Percentiles rank a stretch among this genome's conserved stretches.
Evolutionary conservation across 2,329 filamentous ascomycete species (phyloP).

Genomic region (Dactylellina leptospora): DNA sequence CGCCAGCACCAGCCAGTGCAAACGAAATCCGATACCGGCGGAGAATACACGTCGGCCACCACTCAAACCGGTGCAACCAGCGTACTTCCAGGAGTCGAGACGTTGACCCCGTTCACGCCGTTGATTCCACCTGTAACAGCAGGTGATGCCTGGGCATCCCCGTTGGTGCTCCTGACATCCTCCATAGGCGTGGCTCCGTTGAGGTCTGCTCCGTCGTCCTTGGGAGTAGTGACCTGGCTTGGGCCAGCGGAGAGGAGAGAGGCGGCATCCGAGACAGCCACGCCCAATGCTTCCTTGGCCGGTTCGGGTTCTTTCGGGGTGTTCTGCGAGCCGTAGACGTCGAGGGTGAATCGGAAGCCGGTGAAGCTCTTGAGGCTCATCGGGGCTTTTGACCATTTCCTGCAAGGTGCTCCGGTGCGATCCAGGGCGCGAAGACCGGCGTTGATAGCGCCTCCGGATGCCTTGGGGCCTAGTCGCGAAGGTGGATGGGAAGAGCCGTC

Average conservation of each 20-base stretch:
- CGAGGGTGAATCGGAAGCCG: slow-evolving; percentile 42
- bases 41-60: neutral
- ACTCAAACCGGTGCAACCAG: slow-evolving; percentile 35
- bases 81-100: slow-evolving; percentile 24
- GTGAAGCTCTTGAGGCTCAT: slow-evolving; percentile 47
- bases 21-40: neutral
- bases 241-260: slow-evolving; percentile 36
- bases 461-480: slow-evolving; percentile 91
- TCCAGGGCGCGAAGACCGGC: slow-evolving; percentile 93
- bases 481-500: slow-evolving; percentile 62
- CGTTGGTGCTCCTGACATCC: slow-evolving; percentile 39
- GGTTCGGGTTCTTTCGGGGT: slow-evolving; percentile 3
- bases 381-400: slow-evolving; percentile 60
- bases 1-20: too few relatives aligned
- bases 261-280: slow-evolving; percentile 30
- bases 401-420: slow-evolving; percentile 87
- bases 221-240: slow-evolving; percentile 44
- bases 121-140: slow-evolving; percentile 12
- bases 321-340: slow-evolving; percentile 31
- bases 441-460: slow-evolving; percentile 97
- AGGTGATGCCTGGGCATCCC: slow-evolving; percentile 13
- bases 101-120: slow-evolving; percentile 24
- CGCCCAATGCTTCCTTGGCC: slow-evolving; percentile 21
- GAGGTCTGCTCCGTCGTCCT: slow-evolving; percentile 24
- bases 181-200: slow-evolving; percentile 41